Conservation (phyloP, 2,329 filamentous ascomycete species). For the Clonostachys rhizophaga region DNA sequence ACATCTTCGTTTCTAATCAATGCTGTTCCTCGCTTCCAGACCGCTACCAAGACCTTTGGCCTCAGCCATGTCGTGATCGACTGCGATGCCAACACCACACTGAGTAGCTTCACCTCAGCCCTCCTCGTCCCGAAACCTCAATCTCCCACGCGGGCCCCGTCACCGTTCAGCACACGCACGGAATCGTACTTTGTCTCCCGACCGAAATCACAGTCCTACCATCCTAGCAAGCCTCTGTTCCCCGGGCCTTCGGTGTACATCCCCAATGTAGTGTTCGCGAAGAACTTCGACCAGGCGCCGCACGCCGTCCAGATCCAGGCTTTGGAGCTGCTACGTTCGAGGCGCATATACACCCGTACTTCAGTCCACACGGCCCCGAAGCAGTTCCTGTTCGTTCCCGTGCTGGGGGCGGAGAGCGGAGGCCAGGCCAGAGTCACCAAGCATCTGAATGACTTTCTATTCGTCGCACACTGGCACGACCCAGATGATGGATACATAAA, state of each 20-base stretch:
- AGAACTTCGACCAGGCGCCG: conserved; percentile 71
- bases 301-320: conserved; percentile 78
- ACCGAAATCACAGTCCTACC: conserved; percentile 9
- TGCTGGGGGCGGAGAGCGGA: conserved; percentile 49
- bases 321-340: conserved; percentile 72
- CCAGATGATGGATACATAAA: conserved; percentile 69
- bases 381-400: conserved; percentile 73
- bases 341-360: conserved; percentile 71
- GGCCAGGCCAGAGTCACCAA: conserved; percentile 43
- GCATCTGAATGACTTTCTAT: conserved; percentile 76
- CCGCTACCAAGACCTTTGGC: conserved; percentile 67
- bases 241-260: conserved; percentile 38
- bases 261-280: conserved; percentile 79
- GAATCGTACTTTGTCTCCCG: conserved; percentile 22
- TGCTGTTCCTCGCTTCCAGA: conserved; percentile 28
- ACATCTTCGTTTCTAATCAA: too few species aligned
- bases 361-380: conserved; percentile 70
- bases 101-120: conserved; percentile 74
- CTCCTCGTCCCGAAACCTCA: conserved; percentile 46
- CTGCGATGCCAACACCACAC: conserved; percentile 67
- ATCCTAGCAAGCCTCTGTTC: conserved; percentile 1
- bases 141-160: conserved; percentile 14
- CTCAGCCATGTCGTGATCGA: conserved; percentile 66
- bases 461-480: conserved; percentile 82
- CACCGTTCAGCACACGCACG: conserved; percentile 14